Evolutionary conservation across 208 protist species (phyloP), one percentile per base, ranked within the genome.

Genomic region (Wallacemonas collosoma): DNA sequence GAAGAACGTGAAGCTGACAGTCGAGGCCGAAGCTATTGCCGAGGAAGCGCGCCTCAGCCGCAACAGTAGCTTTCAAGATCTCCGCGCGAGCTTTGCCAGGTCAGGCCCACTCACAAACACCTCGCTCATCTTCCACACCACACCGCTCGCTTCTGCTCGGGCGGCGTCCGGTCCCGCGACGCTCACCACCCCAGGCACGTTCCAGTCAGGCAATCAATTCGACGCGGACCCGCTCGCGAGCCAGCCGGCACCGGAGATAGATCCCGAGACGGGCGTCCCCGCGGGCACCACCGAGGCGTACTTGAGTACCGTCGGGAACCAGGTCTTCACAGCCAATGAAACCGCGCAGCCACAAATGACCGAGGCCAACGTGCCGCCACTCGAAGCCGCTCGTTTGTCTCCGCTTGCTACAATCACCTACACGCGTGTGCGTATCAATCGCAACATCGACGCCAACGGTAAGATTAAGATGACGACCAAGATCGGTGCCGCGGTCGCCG

Each of bases 341-440:
- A 75, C 79, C 12, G 71, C 69, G 54, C 69, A 60, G 43, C 78
- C 78, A n/a, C 71, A 75, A 45, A 41, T 81, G 56, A 83, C 76
- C 35, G 85, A 90, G 56, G 75, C 76, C 14, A 83, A 86, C 57
- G 80, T 85, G 60, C 85, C 85, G 41, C 79, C 71, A 45, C 81
- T 90, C 71, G 87, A 79, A n/a, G 65, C 76, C 45, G 74, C 73
- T 8, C 85, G 85, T 58, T 78, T 90, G 26, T 85, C 79, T 3
- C 85, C 85, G 9, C 81, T 75, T 38, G 71, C 75, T 26, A 90
- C 85, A 17, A 80, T 90, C 79, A 85, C 81, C 12, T 85, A 79
- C 82, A 90, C 85, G 2, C 81, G 81, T 17, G 85, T 90, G 17
- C 80, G 85, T 50, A 82, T 90, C 57, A 90, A 90, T 72, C 81